A percentile compares a stretch with the other conserved stretches of the same genome.
Evolutionary conservation across 2,329 filamentous ascomycete species (phyloP).

Genomic region (Nemania sp.): DNA sequence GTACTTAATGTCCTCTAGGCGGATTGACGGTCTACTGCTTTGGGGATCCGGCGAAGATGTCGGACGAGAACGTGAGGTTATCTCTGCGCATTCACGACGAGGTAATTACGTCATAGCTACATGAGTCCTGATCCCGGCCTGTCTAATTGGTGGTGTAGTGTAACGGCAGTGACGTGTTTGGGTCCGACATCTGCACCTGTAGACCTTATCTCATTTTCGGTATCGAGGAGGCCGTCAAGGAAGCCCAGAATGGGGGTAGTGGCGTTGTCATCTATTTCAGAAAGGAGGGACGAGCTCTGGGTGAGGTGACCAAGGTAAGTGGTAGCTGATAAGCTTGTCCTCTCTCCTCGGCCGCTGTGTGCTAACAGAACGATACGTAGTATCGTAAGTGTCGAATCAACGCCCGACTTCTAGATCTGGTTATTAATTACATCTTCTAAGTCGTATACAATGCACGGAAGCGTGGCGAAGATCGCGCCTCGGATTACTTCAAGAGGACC

Average conservation of each 20-base stretch:
- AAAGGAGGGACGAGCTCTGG: slow-evolving; percentile 93
- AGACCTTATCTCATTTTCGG: slow-evolving; percentile 96
- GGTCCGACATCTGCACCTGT: slow-evolving; percentile 97
- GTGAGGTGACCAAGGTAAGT: slow-evolving; percentile 93
- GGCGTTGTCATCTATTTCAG: slow-evolving; percentile 99
- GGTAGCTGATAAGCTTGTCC: slow-evolving; percentile 49
- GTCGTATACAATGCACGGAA: slow-evolving; percentile 84
- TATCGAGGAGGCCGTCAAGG: slow-evolving; percentile 96
- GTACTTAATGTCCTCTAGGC: slow-evolving; percentile 57
- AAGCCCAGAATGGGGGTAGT: slow-evolving; percentile 92
- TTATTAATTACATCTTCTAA: slow-evolving; percentile 46
- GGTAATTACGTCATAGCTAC: slow-evolving; percentile 53
- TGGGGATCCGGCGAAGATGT: slow-evolving; percentile 93
- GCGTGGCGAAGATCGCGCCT: slow-evolving; percentile 81
- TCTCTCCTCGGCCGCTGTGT: slow-evolving; percentile 35
- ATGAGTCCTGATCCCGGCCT: not conserved
- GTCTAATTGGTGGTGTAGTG: slow-evolving; percentile 63
- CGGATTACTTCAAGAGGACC: slow-evolving; percentile 96
- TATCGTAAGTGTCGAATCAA: slow-evolving; percentile 58
- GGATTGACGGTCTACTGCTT: slow-evolving; percentile 98
- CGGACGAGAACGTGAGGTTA: slow-evolving; percentile 82
- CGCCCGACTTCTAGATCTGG: slow-evolving; percentile 37
- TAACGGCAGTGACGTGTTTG: slow-evolving; percentile 97
- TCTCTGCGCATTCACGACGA: slow-evolving; percentile 84
- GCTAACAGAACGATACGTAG: slow-evolving; percentile 54